Conservation (phyloP, 2,329 filamentous ascomycete genomes). For the Ophiocordyceps unilateralis region DNA sequence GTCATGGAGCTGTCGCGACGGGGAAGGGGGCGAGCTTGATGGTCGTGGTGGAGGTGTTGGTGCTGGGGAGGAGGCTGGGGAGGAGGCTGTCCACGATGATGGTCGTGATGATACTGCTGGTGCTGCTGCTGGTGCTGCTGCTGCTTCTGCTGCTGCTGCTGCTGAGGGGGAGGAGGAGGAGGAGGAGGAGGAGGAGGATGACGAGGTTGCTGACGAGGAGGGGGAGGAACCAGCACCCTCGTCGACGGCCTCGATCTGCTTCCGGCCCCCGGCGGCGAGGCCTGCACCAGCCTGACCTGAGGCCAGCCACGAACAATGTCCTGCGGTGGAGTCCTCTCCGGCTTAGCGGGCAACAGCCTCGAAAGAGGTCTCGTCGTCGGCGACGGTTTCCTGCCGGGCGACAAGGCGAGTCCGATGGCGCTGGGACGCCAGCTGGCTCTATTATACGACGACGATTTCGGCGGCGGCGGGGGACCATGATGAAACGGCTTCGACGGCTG, state of each 20-base stretch:
- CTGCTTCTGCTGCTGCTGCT: slow-evolving; percentile 13
- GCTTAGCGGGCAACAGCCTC: slow-evolving; percentile 27
- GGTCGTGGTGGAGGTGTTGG: too few relatives aligned
- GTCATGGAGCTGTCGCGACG: slow-evolving; percentile 27
- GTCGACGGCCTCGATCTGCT: slow-evolving; percentile 3
- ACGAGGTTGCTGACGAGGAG: too few relatives aligned
- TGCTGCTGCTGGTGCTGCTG: slow-evolving; percentile 1
- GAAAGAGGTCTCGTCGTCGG: slow-evolving; percentile 16
- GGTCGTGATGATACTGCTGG: too few relatives aligned
- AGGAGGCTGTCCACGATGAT: too few relatives aligned
- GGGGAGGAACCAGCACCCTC: too few relatives aligned
- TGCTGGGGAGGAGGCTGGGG: too few relatives aligned
- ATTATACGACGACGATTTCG: slow-evolving; percentile 1
- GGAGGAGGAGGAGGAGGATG: too few relatives aligned
- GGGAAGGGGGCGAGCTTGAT: background rate
- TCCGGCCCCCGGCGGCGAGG: slow-evolving; percentile 5
- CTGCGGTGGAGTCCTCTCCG: slow-evolving; percentile 14
- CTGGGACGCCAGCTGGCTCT: slow-evolving; percentile 16
- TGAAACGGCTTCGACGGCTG: slow-evolving; percentile 1
- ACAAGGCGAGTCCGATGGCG: slow-evolving; percentile 28
- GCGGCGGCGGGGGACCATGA: slow-evolving; percentile 7
- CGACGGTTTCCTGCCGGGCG: slow-evolving; percentile 7
- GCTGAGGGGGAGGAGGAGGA: slow-evolving; percentile 4
- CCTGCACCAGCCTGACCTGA: background rate
- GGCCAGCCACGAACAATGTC: background rate